Evolutionary conservation across 371 early-diverging fungal genomes (phyloP).

Genomic region (Mucor lusitanicus): DNA sequence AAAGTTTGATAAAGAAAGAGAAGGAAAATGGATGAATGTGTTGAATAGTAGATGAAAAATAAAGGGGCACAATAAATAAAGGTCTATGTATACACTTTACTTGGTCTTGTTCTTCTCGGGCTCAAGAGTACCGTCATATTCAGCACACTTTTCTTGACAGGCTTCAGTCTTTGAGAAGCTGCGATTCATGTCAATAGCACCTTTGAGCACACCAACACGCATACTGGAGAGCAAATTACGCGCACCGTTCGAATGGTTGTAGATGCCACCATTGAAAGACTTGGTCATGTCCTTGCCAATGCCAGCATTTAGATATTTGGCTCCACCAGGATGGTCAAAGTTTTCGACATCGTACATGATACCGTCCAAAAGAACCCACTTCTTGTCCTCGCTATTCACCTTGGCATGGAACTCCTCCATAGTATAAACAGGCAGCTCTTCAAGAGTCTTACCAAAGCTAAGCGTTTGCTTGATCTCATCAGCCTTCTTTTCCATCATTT

Average conservation of each 20-base stretch:
- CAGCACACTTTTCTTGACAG: slow-evolving; percentile 9
- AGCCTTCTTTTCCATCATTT: slow-evolving; percentile 83
- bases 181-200: slow-evolving; percentile 8
- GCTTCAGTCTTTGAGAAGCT: background rate
- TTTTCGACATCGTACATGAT: slow-evolving; percentile 87
- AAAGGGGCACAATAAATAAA: background rate
- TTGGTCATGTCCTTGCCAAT: slow-evolving; percentile 86
- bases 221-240: slow-evolving; percentile 76
- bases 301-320: slow-evolving; percentile 67
- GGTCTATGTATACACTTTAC: background rate
- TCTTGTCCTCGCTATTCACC: slow-evolving; percentile 59
- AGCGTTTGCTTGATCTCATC: slow-evolving; percentile 59
- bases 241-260: slow-evolving; percentile 84
- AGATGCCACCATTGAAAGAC: slow-evolving; percentile 88
- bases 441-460: slow-evolving; percentile 72
- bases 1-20: background rate
- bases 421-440: slow-evolving; percentile 73
- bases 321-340: slow-evolving; percentile 95
- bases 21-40: background rate
- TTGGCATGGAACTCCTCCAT: slow-evolving; percentile 68
- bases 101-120: slow-evolving; percentile 18
- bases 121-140: slow-evolving; percentile 20
- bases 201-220: slow-evolving; percentile 67
- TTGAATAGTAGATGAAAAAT: background rate
- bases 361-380: slow-evolving; percentile 87